Conservation (phyloP, 2,329 filamentous ascomycete genomes). For the Trichoderma oligosporum region DNA sequence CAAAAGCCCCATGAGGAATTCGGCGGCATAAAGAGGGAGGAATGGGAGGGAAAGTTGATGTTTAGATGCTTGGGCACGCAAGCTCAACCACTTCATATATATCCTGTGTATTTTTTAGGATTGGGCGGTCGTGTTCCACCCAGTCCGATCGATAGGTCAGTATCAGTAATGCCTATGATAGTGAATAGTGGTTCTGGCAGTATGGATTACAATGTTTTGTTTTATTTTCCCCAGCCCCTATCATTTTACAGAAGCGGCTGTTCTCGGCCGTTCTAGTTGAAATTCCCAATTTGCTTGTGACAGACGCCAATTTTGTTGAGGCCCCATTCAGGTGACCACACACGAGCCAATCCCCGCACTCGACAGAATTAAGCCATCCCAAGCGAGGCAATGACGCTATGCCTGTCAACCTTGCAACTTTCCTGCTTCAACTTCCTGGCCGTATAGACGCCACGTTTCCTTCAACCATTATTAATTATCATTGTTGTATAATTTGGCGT, state of each 20-base stretch:
- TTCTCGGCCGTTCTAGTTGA: neutral
- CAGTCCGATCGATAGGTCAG: neutral
- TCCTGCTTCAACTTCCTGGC: neutral
- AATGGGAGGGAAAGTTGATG: neutral
- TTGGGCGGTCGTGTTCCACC: constrained; percentile 1
- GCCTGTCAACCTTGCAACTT: neutral
- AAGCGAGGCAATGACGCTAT: constrained; percentile 15
- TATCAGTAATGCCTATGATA: too few species aligned
- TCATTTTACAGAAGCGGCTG: constrained; percentile 5
- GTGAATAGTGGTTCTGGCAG: too few species aligned
- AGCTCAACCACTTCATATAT: constrained; percentile 1
- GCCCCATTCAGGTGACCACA: constrained; percentile 7
- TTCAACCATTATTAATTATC: neutral
- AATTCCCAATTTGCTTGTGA: constrained; percentile 15
- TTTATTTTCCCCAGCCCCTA: neutral
- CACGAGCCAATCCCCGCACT: constrained; percentile 18
- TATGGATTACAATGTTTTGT: neutral
- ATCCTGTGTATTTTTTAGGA: constrained; percentile 9
- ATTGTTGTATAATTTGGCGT: neutral
- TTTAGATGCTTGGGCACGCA: constrained; percentile 1
- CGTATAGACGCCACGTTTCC: constrained; percentile 10
- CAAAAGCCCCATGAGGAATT: neutral
- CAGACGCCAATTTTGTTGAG: constrained; percentile 24
- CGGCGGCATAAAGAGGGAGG: neutral
- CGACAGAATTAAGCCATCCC: neutral